These are phyloP conservation scores for Penicillium bovifimosum DNA, from an alignment of 495 filamentous ascomycete genomes.

Conservation along the genomic window DNA sequence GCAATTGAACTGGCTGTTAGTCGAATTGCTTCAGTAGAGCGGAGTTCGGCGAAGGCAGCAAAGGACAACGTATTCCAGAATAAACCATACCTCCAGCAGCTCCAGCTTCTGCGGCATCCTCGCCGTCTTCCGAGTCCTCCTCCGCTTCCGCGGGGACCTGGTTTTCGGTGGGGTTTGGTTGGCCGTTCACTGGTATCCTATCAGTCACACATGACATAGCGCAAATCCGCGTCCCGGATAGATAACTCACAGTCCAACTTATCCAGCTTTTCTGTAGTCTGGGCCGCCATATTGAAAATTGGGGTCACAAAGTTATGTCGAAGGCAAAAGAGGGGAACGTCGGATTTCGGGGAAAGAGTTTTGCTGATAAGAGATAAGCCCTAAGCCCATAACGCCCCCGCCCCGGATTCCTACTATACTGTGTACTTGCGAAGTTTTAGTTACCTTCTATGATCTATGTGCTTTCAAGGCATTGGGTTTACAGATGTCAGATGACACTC, in stretches of 20 bases:
- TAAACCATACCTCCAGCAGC: slow-evolving; percentile 38
- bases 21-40: neutral
- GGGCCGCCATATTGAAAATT: slow-evolving; percentile 46
- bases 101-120: slow-evolving; percentile 34
- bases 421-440: too few species aligned
- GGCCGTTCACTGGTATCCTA: slow-evolving; percentile 40
- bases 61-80: neutral
- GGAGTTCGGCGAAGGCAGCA: neutral
- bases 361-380: slow-evolving; percentile 28
- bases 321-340: slow-evolving; percentile 19
- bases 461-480: neutral
- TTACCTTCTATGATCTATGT: neutral
- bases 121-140: slow-evolving; percentile 61
- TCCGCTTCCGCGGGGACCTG: slow-evolving; percentile 45
- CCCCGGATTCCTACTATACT: too few species aligned
- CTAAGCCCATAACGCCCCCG: too few species aligned
- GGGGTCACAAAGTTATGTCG: slow-evolving; percentile 2
- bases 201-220: slow-evolving; percentile 13
- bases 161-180: slow-evolving; percentile 37
- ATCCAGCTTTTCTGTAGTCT: slow-evolving; percentile 46
- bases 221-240: neutral
- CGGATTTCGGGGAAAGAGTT: slow-evolving; percentile 27
- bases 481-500: too few species aligned
- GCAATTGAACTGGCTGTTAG: slow-evolving; percentile 9
- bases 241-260: slow-evolving; percentile 44